Base-by-base conservation (phyloP, 306 rosid species). In the Cercis canadensis region DNA sequence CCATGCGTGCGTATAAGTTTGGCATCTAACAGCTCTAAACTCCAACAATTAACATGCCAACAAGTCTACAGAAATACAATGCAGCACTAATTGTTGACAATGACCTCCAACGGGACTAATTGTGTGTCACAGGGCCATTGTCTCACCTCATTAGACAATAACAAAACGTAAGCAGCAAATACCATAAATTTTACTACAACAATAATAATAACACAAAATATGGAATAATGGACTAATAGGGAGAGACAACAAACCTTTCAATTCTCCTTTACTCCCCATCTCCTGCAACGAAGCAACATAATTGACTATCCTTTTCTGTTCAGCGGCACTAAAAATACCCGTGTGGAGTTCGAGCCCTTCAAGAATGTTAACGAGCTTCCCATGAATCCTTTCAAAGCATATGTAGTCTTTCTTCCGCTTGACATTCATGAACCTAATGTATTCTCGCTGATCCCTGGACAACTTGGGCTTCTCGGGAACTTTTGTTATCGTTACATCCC, bases 291-390 rank as follows among this genome's bases (percentile, higher is more conserved):
- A 52, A 80, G 85, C 66, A 72, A 95, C 86, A 69, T 62, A 75
- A 21, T 53, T 74, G 16, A 92, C 93, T 14, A 89, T 95, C 82
- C 93, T 85, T 76, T 44, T 95, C 87, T 95, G 99, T 37, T 95
- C 97, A 6, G 75, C 97, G 64, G 96, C 96, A 65, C 99, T 95
- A 67, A 95, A 78, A 19, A 95, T 84, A 45, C 96, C 93, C 0
- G 72, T 63, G 72, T 95, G 99, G 55, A 92, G 92, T 75, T 92
- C 99, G n/a, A 95, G 87, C 24, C 99, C 99, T n/a, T 79, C 87
- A 11, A 92, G 77, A 74, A 95, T 81, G 69, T 95, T 95, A 0
- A 83, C 90, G 7, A 85, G 7, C 68, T 89, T 92, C 13, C 96
- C 96, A 4, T 83, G 65, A 46, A 85, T 58, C 85, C 93, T 87